Evolutionary conservation across 108 stramenopile genomes (phyloP), one percentile per base, ranked within the genome.

Genomic region (Discostella stelligeroides): DNA sequence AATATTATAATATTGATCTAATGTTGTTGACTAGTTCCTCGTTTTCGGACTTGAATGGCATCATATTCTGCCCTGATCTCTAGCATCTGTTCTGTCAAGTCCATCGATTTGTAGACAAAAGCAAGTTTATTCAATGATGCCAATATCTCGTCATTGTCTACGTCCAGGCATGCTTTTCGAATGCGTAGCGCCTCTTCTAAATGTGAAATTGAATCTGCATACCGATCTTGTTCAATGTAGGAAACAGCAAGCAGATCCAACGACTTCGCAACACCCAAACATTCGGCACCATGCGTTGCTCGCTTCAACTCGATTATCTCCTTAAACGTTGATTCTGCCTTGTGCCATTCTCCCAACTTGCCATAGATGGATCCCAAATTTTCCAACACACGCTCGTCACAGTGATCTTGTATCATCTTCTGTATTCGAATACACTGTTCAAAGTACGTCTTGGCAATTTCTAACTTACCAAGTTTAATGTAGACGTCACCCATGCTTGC

Each of bases 401-500:
- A 69, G 23, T 27, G 29, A n/a, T 73, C 59, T 34, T 76, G 50
- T 42, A 48, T 61, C 1, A 66, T 41, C 61, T 72, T 76, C 57
- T 73, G 72, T 58, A 82, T 82, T 49, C 73, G 42, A 11, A 82
- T 48, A 43, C 63, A 60, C 63, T 78, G 76, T 54, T 82, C 74
- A 15, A 79, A 77, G 66, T 78, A 73, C 17, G 73, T 68, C 74
- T 64, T 68, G 27, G 81, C 81, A 17, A 68, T 63, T 25, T 76
- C 74, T 15, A 76, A 41, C 40, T 82, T 66, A 39, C 66, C 76
- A 27, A 73, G 60, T 63, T 82, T 73, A 41, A 78, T 73, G 54
- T 79, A 78, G 18, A 82, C 74, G 62, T 82, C 81, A 20, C 81
- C 81, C 74, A 82, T 79, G 46, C 61, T 74, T 38, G 76, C 66